Evolutionary conservation across 257 asterid genomes (phyloP).

Genomic region (Solanum clarkiae): DNA sequence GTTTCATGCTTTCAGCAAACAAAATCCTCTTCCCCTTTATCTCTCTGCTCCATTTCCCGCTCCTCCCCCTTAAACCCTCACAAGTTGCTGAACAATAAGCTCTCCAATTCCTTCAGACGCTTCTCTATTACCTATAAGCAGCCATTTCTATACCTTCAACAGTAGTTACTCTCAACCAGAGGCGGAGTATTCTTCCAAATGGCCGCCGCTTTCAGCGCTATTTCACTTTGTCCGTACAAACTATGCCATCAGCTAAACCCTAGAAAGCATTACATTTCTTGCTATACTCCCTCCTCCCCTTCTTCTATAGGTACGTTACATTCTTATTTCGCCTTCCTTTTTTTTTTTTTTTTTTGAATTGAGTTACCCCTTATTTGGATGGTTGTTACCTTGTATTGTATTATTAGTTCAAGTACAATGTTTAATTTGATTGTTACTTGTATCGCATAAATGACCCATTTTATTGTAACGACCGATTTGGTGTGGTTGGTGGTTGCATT

Average conservation of each 20-base stretch:
- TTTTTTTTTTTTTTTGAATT: background rate
- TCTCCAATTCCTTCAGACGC: background rate
- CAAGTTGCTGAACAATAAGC: background rate
- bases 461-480: no score
- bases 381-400: no score
- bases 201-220: constrained; percentile 6
- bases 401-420: no score
- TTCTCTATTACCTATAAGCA: background rate
- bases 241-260: background rate
- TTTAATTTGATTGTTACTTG: no score
- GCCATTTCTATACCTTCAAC: background rate
- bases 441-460: no score
- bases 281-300: background rate
- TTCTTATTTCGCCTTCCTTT: background rate
- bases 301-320: background rate
- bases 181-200: background rate
- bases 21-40: background rate
- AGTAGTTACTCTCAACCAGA: background rate
- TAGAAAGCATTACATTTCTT: background rate
- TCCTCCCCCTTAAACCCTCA: background rate
- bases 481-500: no score
- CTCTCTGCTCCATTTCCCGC: background rate
- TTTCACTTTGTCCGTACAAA: constrained; percentile 9
- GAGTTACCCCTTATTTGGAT: no score
- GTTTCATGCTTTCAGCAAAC: background rate